These are phyloP conservation scores for Cordyceps sp. DNA, from an alignment of 2,329 filamentous ascomycete genomes.

Conservation along the genomic window DNA sequence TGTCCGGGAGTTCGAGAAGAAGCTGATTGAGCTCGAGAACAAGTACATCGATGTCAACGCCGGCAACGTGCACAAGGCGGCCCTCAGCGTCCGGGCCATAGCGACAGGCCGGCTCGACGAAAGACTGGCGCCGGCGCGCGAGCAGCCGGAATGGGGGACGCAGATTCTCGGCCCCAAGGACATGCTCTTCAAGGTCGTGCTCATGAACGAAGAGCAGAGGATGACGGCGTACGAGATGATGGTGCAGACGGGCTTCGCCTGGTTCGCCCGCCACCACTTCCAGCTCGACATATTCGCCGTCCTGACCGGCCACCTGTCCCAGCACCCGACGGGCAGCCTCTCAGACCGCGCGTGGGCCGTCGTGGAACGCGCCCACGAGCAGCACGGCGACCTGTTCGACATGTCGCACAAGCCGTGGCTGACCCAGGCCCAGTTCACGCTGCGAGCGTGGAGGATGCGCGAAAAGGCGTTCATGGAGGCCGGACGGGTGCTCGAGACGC, in stretches of 20 bases:
- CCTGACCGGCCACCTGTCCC: constrained; percentile 34
- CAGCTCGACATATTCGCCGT: constrained; percentile 39
- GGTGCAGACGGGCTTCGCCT: constrained; percentile 30
- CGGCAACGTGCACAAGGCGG: constrained; percentile 34
- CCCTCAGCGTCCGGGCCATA: constrained; percentile 27
- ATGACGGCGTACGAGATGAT: constrained; percentile 25
- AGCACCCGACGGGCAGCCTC: constrained; percentile 28
- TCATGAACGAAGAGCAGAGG: constrained; percentile 31
- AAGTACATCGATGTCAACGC: constrained; percentile 33
- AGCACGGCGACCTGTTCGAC: constrained; percentile 34
- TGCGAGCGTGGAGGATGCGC: constrained; percentile 36
- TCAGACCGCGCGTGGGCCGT: constrained; percentile 36
- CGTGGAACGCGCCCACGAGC: constrained; percentile 27
- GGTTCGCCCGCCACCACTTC: constrained; percentile 38
- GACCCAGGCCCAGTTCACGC: constrained; percentile 27
- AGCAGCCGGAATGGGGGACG: constrained; percentile 30
- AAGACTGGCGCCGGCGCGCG: constrained; percentile 27
- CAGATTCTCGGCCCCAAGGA: constrained; percentile 33
- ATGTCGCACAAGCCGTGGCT: constrained; percentile 25
- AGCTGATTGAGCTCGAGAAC: constrained; percentile 27
- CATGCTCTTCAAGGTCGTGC: constrained; percentile 36
- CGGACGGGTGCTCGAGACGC: constrained; percentile 22
- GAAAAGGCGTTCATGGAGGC: constrained; percentile 21
- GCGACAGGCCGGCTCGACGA: constrained; percentile 31
- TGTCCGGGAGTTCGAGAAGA: constrained; percentile 24